Conservation (phyloP, 306 rosid species). For the Cucurbita moschata region DNA sequence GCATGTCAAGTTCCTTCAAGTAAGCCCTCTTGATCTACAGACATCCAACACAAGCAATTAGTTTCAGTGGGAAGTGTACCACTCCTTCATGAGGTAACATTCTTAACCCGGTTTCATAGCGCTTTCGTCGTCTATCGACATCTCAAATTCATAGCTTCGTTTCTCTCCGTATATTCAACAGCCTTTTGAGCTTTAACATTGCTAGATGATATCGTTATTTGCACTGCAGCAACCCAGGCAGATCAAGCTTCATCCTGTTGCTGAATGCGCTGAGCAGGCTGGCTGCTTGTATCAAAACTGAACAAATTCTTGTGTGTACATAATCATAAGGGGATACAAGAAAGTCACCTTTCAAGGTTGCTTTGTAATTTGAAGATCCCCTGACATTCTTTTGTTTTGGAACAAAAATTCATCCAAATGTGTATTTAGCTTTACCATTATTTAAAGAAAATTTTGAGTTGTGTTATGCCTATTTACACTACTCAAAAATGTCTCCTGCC, state of each 20-base stretch:
- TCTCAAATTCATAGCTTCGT: neutral
- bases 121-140: neutral
- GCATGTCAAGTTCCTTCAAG: slow-evolving; percentile 1
- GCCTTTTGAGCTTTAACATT: too few relatives aligned
- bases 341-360: neutral
- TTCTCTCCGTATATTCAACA: neutral
- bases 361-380: neutral
- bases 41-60: neutral
- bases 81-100: neutral
- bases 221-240: neutral
- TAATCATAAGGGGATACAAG: neutral
- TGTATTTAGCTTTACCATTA: neutral
- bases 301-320: neutral
- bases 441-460: neutral
- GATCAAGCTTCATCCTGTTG: neutral
- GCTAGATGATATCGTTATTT: neutral
- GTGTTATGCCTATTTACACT: neutral
- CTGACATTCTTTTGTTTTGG: neutral
- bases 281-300: neutral
- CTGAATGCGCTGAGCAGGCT: neutral
- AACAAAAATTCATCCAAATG: neutral
- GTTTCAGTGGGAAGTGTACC: neutral
- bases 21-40: neutral
- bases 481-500: neutral
- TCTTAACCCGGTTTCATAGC: neutral